Conservation (phyloP, 2,329 filamentous ascomycete genomes). For the Penicillium sp. region DNA sequence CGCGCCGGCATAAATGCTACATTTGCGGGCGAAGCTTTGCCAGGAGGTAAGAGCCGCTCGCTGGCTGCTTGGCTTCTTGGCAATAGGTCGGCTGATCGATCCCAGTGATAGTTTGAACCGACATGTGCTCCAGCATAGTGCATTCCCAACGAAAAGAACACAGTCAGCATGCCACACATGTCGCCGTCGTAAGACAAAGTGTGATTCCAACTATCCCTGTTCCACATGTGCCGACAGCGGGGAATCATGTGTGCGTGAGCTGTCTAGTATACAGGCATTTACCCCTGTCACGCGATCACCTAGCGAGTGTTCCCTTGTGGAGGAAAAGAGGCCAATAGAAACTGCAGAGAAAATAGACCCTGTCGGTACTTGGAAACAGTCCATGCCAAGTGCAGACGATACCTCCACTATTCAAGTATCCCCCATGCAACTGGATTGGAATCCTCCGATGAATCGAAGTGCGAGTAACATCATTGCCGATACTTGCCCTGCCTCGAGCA, state of each 20-base stretch:
- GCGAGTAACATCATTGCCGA: background rate
- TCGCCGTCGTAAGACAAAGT: background rate
- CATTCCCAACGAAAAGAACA: background rate
- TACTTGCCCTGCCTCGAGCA: background rate
- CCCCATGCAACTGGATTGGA: background rate
- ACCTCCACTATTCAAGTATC: background rate
- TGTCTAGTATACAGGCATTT: background rate
- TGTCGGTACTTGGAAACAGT: background rate
- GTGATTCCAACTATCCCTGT: background rate
- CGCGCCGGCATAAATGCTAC: background rate
- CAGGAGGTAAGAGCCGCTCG: background rate
- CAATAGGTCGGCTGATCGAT: background rate
- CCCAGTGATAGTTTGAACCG: background rate
- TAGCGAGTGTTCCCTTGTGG: background rate
- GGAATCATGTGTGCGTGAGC: background rate
- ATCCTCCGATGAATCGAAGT: background rate
- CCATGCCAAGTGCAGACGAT: background rate
- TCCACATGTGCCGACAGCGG: background rate
- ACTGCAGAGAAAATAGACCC: background rate
- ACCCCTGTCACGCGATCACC: background rate
- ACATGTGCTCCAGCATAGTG: background rate
- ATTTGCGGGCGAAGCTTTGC: background rate
- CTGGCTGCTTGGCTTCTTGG: background rate
- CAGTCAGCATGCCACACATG: background rate
- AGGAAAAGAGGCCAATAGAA: background rate